Base-by-base conservation (phyloP, 2,329 filamentous ascomycete genomes). In the Hypoxylon sp. region DNA sequence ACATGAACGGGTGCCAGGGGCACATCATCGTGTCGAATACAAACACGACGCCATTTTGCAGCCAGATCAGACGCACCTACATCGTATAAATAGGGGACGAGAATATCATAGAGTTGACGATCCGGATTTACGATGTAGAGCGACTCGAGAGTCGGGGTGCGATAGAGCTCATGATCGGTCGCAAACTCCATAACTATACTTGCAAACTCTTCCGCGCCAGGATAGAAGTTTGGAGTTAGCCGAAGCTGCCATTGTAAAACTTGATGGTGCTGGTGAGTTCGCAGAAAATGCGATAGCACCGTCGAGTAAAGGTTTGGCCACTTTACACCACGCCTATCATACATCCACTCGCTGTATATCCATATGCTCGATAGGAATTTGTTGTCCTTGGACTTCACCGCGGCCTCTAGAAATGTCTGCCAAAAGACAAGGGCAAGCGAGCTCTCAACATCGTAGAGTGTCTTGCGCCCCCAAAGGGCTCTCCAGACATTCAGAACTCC, bases 261-360 rank as follows among this genome's bases (percentile, higher is more conserved):
- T 34, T 70, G 63, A 1, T 68, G 64, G 40, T 71, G 73, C 31
- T 74, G 66, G 19, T 64, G 67, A 17, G 69, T 70, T 1, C 63
- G 66, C 4, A 83, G 67, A 35, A 76, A 75, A 55, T 70, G 68
- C 13, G 72, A 66, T 12, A 84, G 60, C 8, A 77, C 60, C n/a
- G 69, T 76, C n/a, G 67, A 64, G 57, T 83, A 82, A 2, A 82
- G 63, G 8, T 72, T 63, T 1, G 80, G 80, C 80, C 79, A 83
- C 29, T 64, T 65, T 8, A 73, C 72, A 20, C 64, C 57, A 38
- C 75, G 67, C 2, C 68, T 52, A 2, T 67, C 62, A 20, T 67
- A 63, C 46, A 83, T 73, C 65, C 74, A 76, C 52, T 75, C 70
- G 26, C 72, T 73, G 48, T 76, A 77, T 9, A 64, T 49, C 63